Evolutionary conservation across 2,329 filamentous ascomycete genomes (phyloP), one percentile per base, ranked within the genome.

Genomic region (Arthrobotrys entomopaga): DNA sequence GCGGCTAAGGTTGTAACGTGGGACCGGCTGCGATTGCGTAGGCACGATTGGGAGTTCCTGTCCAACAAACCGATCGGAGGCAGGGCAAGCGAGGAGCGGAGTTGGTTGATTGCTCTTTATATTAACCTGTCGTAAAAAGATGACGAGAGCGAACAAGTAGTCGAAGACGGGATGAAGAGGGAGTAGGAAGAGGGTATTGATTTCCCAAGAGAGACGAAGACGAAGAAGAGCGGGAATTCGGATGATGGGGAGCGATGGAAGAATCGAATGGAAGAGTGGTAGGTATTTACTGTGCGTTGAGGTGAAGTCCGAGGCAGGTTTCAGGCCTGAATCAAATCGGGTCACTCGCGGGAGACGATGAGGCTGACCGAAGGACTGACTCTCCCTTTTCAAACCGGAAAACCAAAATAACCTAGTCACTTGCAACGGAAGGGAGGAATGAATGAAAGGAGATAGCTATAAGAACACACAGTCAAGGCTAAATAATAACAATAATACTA

Each of bases 1-100:
- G 56, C 48, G 48, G 52, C 52, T 65, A 57, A 58, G 38, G 29
- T 29, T 7, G 64, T 53, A 46, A 43, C 48, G 5, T 61, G 56
- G 65, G 57, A 69, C 56, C 53, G 57, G 65, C n/a, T 61, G 56
- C 65, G 40, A 61, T 56, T 61, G 65, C 24, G 49, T 53, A 49
- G 56, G 19, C 53, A 24, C 38, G 53, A 24, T 40, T 34, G 29
- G 24, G 29, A n/a, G 29, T 34, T 34, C 29, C 29, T 34, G 29
- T 34, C 29, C 64, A 67, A 67, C 64, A 66, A n/a, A 46, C 63
- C 65, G 65, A 61, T 69, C 65, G 65, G 65, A 67, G 56, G 34
- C 57, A 61, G 57, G 48, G 5, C 42, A n/a, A 19, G 42, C 42
- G 42, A 19, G 42, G 42, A 46, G 29, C 29, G 29, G 29, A 46